phyloP scores from a whole-genome alignment of 2,329 filamentous ascomycete genomes.

The Lasiodiplodia hormozganensis region DNA sequence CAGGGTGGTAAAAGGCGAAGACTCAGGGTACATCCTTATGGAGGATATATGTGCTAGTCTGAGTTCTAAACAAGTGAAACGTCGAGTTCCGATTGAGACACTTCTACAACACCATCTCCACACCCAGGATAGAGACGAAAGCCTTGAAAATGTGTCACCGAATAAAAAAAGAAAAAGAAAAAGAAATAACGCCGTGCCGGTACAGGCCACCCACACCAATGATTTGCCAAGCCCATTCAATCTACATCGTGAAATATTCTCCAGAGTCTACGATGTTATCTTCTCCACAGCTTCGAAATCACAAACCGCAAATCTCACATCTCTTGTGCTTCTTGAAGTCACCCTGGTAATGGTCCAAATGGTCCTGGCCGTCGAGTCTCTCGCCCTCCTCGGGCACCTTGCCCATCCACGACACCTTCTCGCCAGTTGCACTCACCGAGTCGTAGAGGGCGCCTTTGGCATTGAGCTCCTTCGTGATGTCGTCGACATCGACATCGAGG shows the following conservation, averaged over 20 bases:
- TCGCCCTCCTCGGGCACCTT: conserved; percentile 48
- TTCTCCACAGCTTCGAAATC: neutral
- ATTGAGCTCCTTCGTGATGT: conserved; percentile 77
- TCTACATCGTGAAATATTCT: neutral
- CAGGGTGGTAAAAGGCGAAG: neutral
- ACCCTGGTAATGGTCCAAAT: conserved; percentile 41
- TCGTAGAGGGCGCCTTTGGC: conserved; percentile 56
- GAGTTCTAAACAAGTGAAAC: neutral
- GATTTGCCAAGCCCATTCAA: neutral
- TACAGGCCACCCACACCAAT: neutral
- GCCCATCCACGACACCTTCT: conserved; percentile 52
- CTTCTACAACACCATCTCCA: neutral
- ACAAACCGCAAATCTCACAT: conserved; percentile 30
- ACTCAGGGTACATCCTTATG: neutral
- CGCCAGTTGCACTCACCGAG: conserved; percentile 38
- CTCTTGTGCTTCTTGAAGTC: conserved; percentile 36
- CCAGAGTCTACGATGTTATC: neutral
- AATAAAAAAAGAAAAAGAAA: neutral
- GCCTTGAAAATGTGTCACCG: neutral
- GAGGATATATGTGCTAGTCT: conserved; percentile 1
- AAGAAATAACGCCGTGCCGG: neutral
- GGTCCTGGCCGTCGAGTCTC: conserved; percentile 53
- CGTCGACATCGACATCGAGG: conserved; percentile 78
- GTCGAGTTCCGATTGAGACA: neutral
- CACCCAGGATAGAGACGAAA: neutral